Evolutionary conservation across 805 yeast species (phyloP).

Genomic region (Zygotorulaspora chibaensis): DNA sequence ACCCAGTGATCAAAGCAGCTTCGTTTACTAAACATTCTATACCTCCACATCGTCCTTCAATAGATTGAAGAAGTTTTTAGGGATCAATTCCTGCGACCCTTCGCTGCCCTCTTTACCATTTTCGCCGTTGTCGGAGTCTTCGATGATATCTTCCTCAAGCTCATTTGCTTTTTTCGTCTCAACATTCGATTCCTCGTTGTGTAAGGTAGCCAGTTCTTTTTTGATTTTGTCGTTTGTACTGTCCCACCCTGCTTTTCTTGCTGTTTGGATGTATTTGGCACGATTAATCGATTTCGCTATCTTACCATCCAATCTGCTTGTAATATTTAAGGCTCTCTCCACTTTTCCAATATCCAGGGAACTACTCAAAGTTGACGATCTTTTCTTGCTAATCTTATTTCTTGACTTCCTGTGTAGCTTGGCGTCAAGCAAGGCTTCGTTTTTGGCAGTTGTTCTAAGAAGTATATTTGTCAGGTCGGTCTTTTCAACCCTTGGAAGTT

Average conservation of each 20-base stretch:
- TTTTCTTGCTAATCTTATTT: conserved; percentile 27
- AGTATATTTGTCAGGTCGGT: conserved; percentile 59
- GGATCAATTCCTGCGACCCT: no score
- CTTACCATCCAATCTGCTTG: conserved; percentile 55
- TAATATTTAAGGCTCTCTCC: conserved; percentile 48
- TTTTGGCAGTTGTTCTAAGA: conserved; percentile 62
- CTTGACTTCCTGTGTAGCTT: conserved; percentile 45
- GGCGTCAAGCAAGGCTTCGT: conserved; percentile 55
- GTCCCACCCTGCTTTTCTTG: conserved; percentile 74
- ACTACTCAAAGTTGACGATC: conserved; percentile 9
- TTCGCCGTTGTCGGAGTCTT: not conserved
- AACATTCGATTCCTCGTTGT: not conserved
- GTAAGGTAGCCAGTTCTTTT: conserved; percentile 22
- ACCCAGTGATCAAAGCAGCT: no score
- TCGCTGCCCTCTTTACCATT: no score
- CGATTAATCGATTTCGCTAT: conserved; percentile 61
- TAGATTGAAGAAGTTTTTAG: conserved; percentile 30
- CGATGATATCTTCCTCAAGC: conserved; percentile 2
- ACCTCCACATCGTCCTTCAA: conserved; percentile 34
- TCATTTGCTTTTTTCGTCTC: not conserved
- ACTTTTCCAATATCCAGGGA: conserved; percentile 37
- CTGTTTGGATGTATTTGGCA: conserved; percentile 55
- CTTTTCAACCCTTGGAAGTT: conserved; percentile 55
- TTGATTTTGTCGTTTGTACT: conserved; percentile 51
- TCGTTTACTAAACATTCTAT: not conserved